Conservation (phyloP, 441 rosid species). For the Gossypium armourianum region DNA sequence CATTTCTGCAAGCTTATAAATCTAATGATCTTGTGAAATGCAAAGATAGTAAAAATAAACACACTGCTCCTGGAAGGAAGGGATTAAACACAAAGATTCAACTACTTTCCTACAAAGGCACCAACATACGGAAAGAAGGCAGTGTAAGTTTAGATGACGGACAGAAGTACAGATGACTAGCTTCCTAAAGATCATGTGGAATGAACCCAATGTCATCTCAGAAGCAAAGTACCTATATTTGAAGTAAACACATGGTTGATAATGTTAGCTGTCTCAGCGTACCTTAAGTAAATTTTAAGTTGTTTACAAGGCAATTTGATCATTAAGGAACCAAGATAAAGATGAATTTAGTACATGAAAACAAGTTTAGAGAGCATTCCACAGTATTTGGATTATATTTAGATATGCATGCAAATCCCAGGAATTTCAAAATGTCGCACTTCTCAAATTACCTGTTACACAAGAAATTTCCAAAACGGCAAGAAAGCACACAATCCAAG, state of each 20-base stretch:
- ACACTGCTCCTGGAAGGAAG: neutral
- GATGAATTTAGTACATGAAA: neutral
- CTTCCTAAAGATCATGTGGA: neutral
- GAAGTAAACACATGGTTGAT: neutral
- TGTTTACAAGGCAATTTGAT: neutral
- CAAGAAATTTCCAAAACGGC: constrained; percentile 93
- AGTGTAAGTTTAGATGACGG: neutral
- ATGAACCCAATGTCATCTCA: neutral
- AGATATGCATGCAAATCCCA: neutral
- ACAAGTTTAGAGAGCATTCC: neutral
- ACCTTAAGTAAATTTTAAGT: neutral
- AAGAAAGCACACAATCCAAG: constrained; percentile 74
- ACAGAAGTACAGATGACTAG: neutral
- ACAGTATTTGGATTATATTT: neutral
- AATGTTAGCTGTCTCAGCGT: neutral
- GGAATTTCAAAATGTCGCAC: neutral
- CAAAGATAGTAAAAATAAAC: neutral
- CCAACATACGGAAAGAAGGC: constrained; percentile 1
- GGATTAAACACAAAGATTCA: neutral
- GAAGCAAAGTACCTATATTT: neutral
- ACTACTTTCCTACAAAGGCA: neutral
- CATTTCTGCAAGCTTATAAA: neutral
- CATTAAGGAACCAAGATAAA: neutral
- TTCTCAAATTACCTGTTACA: constrained; percentile 59
- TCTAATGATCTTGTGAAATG: neutral